Evolutionary conservation across 1,284 basidiomycete species (phyloP), one percentile per base, ranked within the genome.

Genomic region (Bondarzewia mesenterica): DNA sequence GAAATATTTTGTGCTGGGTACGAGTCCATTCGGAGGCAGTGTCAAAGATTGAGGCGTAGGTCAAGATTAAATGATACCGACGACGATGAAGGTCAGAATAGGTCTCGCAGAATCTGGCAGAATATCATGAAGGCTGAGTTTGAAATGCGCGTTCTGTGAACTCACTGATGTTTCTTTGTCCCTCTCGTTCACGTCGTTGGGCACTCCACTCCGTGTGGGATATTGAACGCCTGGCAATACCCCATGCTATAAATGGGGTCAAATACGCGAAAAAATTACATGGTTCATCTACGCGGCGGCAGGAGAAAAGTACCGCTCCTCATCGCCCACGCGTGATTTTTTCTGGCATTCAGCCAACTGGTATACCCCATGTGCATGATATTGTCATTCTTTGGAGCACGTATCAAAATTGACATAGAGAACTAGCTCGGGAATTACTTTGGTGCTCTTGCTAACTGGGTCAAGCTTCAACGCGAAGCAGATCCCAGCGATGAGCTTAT

Each of bases 361-460:
- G 92, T 0, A 80, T 88, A 4, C 88, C 90, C 41, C 92, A 94
- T 69, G 89, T 91, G 61, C 54, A 74, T 60, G 26, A 39, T 40
- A 32, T 22, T 44, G 21, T 43, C 42, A 36, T 23, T 47, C n/a
- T 32, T 4, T 3, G n/a, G n/a, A n/a, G n/a, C n/a, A n/a, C n/a
- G n/a, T n/a, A 32, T 10, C 29, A 12, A 7, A n/a, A n/a, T 32
- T 32, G 15, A 52, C 57, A 15, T 58, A 50, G 23, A 4, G 25
- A 2, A 15, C 27, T 10, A 96, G 92, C 74, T 97, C 57, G 94
- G 94, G 40, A 98, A 97, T 65, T 91, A 93, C 59, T 75, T 97
- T 2, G 94, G 94, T 5, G 93, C 93, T 0, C 73, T 95, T 16
- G 77, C 79, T 26, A 93, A 92, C 63, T 96, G 93, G 93, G 85